phyloP scores from a whole-genome alignment of 441 rosid genomes.

The Corymbia citriodora region DNA sequence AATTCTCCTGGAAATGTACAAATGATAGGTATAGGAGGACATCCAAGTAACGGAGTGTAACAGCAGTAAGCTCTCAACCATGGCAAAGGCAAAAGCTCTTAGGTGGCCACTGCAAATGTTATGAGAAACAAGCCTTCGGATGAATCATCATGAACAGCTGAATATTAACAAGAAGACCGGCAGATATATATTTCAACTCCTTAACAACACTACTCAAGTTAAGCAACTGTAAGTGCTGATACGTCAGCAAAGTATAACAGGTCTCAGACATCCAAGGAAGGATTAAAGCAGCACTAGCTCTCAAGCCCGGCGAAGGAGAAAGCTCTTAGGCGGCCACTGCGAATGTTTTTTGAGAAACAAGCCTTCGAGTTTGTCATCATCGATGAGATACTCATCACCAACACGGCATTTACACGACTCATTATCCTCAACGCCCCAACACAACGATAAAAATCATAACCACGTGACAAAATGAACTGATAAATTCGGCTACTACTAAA shows the following conservation, averaged over 20 bases:
- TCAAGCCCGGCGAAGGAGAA: conserved; percentile 82
- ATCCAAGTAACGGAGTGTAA: conserved; percentile 56
- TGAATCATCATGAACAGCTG: not conserved
- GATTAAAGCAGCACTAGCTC: conserved; percentile 49
- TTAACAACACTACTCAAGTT: not conserved
- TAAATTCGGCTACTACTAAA: not conserved
- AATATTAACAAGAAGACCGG: not conserved
- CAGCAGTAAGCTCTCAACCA: conserved; percentile 76
- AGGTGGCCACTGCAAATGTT: conserved; percentile 84
- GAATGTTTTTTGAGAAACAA: conserved; percentile 66
- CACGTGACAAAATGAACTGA: not conserved
- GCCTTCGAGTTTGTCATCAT: conserved; percentile 24
- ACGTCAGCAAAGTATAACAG: no score
- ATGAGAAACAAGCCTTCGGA: conserved; percentile 38
- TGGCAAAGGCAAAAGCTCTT: conserved; percentile 67
- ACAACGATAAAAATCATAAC: not conserved
- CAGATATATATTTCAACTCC: not conserved
- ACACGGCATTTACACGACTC: not conserved
- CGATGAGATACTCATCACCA: not conserved
- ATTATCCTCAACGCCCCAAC: not conserved
- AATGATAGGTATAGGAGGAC: conserved; percentile 24
- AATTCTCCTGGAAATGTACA: not conserved
- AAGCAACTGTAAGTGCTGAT: not conserved
- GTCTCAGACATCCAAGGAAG: conserved; percentile 85
- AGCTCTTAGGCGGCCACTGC: conserved; percentile 85